Percentiles rank a stretch among this genome's conserved stretches.
These are phyloP conservation scores for Chaetomium strumarium DNA, from an alignment of 2,329 filamentous ascomycete species.

Conservation along the genomic window DNA sequence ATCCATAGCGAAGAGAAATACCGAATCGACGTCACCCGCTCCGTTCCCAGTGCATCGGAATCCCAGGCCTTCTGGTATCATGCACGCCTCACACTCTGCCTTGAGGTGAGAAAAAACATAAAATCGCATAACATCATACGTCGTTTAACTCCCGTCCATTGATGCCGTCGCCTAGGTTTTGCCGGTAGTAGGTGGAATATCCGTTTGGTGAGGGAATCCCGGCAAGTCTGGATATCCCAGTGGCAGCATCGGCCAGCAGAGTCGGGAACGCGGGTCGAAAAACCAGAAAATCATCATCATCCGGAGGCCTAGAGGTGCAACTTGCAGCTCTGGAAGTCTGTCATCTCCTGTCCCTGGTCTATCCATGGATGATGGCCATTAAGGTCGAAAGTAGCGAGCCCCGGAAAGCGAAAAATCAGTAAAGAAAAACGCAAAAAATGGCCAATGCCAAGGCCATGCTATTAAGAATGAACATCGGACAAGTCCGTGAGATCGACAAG, in stretches of 20 bases:
- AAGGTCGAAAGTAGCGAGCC: constrained; percentile 19
- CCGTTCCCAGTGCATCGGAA: constrained; percentile 26
- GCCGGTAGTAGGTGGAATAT: background rate
- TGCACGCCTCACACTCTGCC: constrained; percentile 12
- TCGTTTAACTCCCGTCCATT: constrained; percentile 4
- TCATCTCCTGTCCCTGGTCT: constrained; percentile 19
- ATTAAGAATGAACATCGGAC: constrained; percentile 20
- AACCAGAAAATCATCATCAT: constrained; percentile 11
- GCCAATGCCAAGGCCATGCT: constrained; percentile 17
- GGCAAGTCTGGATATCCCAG: constrained; percentile 8
- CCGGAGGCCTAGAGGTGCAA: constrained; percentile 22
- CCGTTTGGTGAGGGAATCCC: constrained; percentile 6
- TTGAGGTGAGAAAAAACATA: constrained; percentile 19
- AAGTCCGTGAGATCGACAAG: constrained; percentile 12
- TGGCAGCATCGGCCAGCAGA: background rate
- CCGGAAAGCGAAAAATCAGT: constrained; percentile 12
- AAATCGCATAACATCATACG: constrained; percentile 20
- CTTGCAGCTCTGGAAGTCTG: constrained; percentile 23
- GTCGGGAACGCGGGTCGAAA: background rate
- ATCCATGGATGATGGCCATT: constrained; percentile 19
- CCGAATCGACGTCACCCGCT: constrained; percentile 20
- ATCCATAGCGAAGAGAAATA: constrained; percentile 25
- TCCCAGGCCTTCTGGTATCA: constrained; percentile 25
- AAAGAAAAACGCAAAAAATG: constrained; percentile 9
- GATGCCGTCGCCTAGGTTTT: constrained; percentile 6